Conservation (phyloP, 805 yeast species). For the Sugiyamaella chiloensis region DNA sequence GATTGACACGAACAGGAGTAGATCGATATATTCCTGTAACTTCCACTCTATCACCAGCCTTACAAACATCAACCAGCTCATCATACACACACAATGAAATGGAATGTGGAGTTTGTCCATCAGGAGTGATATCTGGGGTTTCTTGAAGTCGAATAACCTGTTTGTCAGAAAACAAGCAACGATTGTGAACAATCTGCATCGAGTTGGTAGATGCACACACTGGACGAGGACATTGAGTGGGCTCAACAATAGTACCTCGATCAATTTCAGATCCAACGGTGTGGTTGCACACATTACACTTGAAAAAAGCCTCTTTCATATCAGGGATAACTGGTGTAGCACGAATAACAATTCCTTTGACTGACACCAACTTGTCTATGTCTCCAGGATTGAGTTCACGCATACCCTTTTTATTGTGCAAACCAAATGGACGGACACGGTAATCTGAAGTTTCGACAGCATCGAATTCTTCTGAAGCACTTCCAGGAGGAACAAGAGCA, state of each 20-base stretch:
- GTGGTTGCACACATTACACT: slow-evolving; percentile 92
- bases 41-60: slow-evolving; percentile 96
- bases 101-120: slow-evolving; percentile 98
- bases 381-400: slow-evolving; percentile 91
- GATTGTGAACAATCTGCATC: slow-evolving; percentile 86
- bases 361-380: slow-evolving; percentile 85
- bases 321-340: slow-evolving; percentile 93
- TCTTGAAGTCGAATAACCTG: slow-evolving; percentile 94
- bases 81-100: slow-evolving; percentile 92
- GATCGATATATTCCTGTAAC: slow-evolving; percentile 95
- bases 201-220: slow-evolving; percentile 80
- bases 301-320: slow-evolving; percentile 95
- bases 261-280: slow-evolving; percentile 89
- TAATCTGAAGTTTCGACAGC: slow-evolving; percentile 78
- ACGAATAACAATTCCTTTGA: slow-evolving; percentile 87
- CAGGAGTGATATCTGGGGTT: slow-evolving; percentile 94
- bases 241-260: slow-evolving; percentile 91
- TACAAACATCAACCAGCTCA: slow-evolving; percentile 87
- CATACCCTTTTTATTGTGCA: slow-evolving; percentile 70
- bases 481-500: slow-evolving; percentile 25
- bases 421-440: slow-evolving; percentile 85
- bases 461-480: slow-evolving; percentile 40
- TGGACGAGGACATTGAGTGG: slow-evolving; percentile 86
- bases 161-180: slow-evolving; percentile 91
- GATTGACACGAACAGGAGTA: slow-evolving; percentile 82